Evolutionary conservation across 768 basidiomycete genomes (phyloP), one percentile per base, ranked within the genome.

Genomic region (Sistotremastrum suecicum): DNA sequence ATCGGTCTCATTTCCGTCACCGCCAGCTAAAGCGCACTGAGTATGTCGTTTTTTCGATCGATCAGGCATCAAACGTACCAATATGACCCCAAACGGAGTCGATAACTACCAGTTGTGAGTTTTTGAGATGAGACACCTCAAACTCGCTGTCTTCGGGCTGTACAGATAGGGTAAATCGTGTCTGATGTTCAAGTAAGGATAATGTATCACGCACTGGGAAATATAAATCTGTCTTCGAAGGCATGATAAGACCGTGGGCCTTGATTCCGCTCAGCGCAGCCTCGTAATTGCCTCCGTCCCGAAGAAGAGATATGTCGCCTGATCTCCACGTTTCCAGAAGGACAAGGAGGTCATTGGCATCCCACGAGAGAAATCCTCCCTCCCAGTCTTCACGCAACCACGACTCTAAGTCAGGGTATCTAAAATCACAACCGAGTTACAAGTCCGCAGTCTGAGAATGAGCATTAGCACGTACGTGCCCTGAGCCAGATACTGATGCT

Each of bases 51-150:
- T 20, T 20, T 20, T 20, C 20, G 20, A 20, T 20, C 20, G 20
- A 20, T 20, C 20, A 20, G 20, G 20, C 20, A 20, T 20, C 33
- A 29, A 5, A 48, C 68, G 42, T 50, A 73, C 75, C 70, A 58
- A 70, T 62, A 56, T 78, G 76, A 6, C 77, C 76, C 74, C 71
- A 76, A 34, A 70, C 62, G 1, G 74, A 71, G 44, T 70, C 65
- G 47, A 77, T 77, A n/a, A 77, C 59, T 2, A 69, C 66, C 11
- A 77, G 58, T 31, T 62, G 63, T 3, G 71, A 65, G 45, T 68
- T 66, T 44, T 51, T 59, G 55, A 74, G 56, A 39, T 62, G 56
- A 0, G 61, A 58, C 11, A 74, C 59, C 52, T 78, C 74, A n/a
- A 56, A 56, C 50, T 69, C 63, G 50, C 65, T 74, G 50, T 76